phyloP scores from a whole-genome alignment of 768 basidiomycete genomes.

The Tylopilus vinaceipallidus region DNA sequence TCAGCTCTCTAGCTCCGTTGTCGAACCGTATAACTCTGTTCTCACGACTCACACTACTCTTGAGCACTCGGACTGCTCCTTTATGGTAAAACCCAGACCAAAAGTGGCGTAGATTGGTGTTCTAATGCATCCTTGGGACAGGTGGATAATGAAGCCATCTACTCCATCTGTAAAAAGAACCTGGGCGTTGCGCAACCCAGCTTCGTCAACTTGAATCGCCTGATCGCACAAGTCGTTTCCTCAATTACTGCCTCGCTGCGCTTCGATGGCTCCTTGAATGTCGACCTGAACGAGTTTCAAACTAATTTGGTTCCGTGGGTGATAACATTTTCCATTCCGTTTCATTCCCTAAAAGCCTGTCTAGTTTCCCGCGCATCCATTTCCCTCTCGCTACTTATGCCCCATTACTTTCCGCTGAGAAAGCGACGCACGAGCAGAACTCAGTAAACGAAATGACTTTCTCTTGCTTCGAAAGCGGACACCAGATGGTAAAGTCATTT shows the following conservation, averaged over 20 bases:
- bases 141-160: constrained; percentile 99
- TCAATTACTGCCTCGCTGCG: constrained; percentile 96
- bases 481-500: constrained; percentile 73
- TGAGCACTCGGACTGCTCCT: constrained; percentile 99
- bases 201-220: constrained; percentile 90
- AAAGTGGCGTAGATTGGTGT: neutral
- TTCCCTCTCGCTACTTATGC: constrained; percentile 97
- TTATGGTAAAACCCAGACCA: constrained; percentile 66
- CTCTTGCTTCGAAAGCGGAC: constrained; percentile 94
- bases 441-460: constrained; percentile 98
- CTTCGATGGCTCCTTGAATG: constrained; percentile 96
- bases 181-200: constrained; percentile 82
- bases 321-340: neutral
- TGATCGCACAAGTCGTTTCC: constrained; percentile 98
- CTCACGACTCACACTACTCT: constrained; percentile 98
- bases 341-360: constrained; percentile 3
- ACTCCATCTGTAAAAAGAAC: constrained; percentile 98
- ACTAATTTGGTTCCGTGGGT: constrained; percentile 96
- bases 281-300: constrained; percentile 98
- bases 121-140: constrained; percentile 29
- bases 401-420: constrained; percentile 92
- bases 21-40: constrained; percentile 98
- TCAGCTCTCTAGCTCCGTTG: constrained; percentile 91
- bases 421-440: constrained; percentile 95
- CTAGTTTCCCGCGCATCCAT: constrained; percentile 94